Conservation (phyloP, 495 filamentous ascomycete genomes). For the Penicillium bialowiezense region DNA sequence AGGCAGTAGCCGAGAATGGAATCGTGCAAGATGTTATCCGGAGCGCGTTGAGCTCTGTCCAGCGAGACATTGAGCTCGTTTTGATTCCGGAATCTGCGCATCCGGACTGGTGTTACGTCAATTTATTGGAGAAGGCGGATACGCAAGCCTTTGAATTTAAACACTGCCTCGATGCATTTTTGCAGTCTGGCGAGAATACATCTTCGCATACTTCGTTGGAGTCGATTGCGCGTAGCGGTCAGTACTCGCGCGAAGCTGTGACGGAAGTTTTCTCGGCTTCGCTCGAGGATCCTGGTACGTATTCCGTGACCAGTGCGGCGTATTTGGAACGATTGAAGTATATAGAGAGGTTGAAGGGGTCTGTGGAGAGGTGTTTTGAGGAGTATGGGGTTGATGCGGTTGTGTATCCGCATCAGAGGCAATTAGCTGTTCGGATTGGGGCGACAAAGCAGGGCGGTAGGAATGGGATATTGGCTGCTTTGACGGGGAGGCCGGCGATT, state of each 20-base stretch:
- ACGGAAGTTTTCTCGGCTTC: constrained; percentile 38
- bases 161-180: constrained; percentile 47
- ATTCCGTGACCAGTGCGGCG: constrained; percentile 39
- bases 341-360: constrained; percentile 46
- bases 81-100: constrained; percentile 32
- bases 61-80: constrained; percentile 10
- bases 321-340: constrained; percentile 41
- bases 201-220: constrained; percentile 35
- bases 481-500: constrained; percentile 62
- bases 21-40: constrained; percentile 50
- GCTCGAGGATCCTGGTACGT: constrained; percentile 18
- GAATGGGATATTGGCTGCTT: constrained; percentile 63
- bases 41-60: constrained; percentile 28
- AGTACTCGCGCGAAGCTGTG: constrained; percentile 47
- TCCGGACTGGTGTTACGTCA: constrained; percentile 46
- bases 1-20: constrained; percentile 54
- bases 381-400: constrained; percentile 51
- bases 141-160: constrained; percentile 59
- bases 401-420: constrained; percentile 65
- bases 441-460: constrained; percentile 52
- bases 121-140: constrained; percentile 45
- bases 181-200: constrained; percentile 22
- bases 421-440: constrained; percentile 58
- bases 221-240: constrained; percentile 54
- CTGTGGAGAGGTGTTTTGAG: constrained; percentile 47